A percentile compares a stretch with the other conserved stretches of the same genome.
These are phyloP conservation scores for Venturia aucupariae DNA, from an alignment of 2,329 filamentous ascomycete genomes.

Conservation along the genomic window DNA sequence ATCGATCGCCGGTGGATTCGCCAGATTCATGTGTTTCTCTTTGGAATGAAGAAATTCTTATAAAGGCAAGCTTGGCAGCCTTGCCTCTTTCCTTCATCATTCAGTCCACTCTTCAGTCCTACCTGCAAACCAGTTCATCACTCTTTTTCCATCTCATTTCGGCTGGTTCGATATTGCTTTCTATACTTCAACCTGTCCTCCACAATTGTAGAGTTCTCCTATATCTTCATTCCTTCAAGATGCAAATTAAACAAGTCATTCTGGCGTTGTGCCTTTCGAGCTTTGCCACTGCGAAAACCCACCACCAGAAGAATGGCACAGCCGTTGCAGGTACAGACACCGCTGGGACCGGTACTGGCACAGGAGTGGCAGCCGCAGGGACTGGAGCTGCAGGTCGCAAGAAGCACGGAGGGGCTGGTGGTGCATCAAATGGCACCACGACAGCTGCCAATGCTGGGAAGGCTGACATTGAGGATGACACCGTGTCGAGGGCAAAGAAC, in stretches of 20 bases:
- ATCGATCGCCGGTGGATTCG: neutral
- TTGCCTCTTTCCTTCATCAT: neutral
- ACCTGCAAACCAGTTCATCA: neutral
- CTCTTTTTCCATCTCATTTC: neutral
- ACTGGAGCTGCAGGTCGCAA: neutral
- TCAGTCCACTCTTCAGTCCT: neutral
- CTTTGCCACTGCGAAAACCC: neutral
- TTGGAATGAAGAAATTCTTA: neutral
- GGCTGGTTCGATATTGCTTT: neutral
- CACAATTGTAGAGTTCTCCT: neutral
- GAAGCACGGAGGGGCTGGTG: neutral
- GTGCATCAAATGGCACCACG: neutral
- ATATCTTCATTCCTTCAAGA: neutral
- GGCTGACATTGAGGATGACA: neutral
- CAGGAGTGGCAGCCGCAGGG: neutral
- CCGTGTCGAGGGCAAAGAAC: neutral
- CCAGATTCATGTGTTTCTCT: neutral
- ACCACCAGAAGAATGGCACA: neutral
- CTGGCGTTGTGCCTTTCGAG: slow-evolving; percentile 8
- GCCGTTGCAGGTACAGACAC: neutral
- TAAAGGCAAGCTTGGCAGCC: slow-evolving; percentile 5
- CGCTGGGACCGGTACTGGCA: neutral
- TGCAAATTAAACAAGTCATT: slow-evolving; percentile 6
- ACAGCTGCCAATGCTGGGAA: neutral
- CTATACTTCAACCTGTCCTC: neutral